A percentile compares a stretch with the other conserved stretches of the same genome.
Evolutionary conservation across 2,329 filamentous ascomycete species (phyloP).

Genomic region (Colletotrichum gloeosporioides): DNA sequence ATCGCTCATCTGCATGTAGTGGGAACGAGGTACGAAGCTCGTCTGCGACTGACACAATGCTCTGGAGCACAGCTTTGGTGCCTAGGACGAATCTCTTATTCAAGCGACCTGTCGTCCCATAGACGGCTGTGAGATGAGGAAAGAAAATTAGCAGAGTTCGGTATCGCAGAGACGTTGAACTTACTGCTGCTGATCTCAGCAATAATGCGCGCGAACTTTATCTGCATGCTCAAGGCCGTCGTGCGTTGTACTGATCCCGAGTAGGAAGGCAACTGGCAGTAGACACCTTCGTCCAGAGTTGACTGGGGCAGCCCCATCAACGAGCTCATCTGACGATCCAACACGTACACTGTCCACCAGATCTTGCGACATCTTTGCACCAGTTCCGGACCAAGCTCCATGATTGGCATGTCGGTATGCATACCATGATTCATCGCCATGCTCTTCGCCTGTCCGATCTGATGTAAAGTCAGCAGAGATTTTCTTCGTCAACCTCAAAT

Average conservation of each 20-base stretch:
- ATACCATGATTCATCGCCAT: constrained; percentile 56
- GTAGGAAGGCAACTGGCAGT: constrained; percentile 40
- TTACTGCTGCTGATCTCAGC: constrained; percentile 35
- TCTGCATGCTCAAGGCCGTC: constrained; percentile 36
- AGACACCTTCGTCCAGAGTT: constrained; percentile 54
- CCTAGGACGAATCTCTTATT: constrained; percentile 34
- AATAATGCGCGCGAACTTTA: constrained; percentile 33
- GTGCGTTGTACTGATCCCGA: constrained; percentile 29
- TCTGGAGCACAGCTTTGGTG: constrained; percentile 34
- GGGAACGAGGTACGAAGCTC: constrained; percentile 35
- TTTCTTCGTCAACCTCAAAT: background rate
- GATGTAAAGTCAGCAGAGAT: background rate
- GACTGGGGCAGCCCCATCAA: constrained; percentile 58
- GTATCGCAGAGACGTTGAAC: background rate
- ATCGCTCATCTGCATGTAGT: constrained; percentile 29
- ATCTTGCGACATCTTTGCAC: constrained; percentile 53
- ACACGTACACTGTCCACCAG: constrained; percentile 61
- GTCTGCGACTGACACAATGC: constrained; percentile 32
- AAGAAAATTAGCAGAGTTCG: background rate
- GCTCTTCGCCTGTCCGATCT: constrained; percentile 58
- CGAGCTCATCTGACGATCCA: constrained; percentile 59
- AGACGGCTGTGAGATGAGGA: constrained; percentile 27
- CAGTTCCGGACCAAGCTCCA: constrained; percentile 41
- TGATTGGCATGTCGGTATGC: constrained; percentile 55
- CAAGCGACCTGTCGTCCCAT: constrained; percentile 31